Percentiles rank a stretch among this genome's conserved stretches.
Conservation (phyloP, 2,329 filamentous ascomycete genomes). For the Neonectria coccinea region DNA sequence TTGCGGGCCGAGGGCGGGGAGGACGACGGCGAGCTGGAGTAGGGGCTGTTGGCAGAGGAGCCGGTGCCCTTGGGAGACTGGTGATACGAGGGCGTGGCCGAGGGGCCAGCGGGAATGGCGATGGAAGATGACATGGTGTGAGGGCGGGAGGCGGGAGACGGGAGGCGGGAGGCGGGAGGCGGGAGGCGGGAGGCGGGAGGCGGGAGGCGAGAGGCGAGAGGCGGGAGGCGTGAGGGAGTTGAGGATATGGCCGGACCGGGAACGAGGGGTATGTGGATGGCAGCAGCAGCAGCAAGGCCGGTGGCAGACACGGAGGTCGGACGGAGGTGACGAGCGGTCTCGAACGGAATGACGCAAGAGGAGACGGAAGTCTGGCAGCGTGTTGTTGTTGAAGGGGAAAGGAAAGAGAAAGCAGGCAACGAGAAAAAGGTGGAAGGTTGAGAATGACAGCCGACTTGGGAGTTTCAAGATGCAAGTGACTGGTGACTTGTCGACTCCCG, state of each 20-base stretch:
- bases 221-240: conserved; percentile 9
- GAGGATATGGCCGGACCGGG: conserved; percentile 21
- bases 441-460: conserved; percentile 32
- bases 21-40: conserved; percentile 59
- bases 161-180: background rate
- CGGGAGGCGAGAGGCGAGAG: too few species aligned
- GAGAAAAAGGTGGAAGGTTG: conserved; percentile 18
- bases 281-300: conserved; percentile 19
- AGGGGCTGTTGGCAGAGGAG: conserved; percentile 59
- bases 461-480: conserved; percentile 40
- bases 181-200: background rate
- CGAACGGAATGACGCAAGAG: conserved; percentile 40
- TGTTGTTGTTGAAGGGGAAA: conserved; percentile 3
- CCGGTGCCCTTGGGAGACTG: conserved; percentile 59
- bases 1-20: conserved; percentile 66
- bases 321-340: conserved; percentile 22
- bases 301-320: conserved; percentile 20
- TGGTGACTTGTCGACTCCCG: conserved; percentile 42
- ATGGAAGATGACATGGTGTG: conserved; percentile 74
- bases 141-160: background rate
- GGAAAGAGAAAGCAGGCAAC: background rate
- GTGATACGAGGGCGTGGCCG: conserved; percentile 51
- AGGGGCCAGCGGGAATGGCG: conserved; percentile 68
- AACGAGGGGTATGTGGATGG: conserved; percentile 40
- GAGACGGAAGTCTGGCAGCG: background rate